Conservation (phyloP, 2,329 filamentous ascomycete species). For the Fusarium pseudonygamai region DNA sequence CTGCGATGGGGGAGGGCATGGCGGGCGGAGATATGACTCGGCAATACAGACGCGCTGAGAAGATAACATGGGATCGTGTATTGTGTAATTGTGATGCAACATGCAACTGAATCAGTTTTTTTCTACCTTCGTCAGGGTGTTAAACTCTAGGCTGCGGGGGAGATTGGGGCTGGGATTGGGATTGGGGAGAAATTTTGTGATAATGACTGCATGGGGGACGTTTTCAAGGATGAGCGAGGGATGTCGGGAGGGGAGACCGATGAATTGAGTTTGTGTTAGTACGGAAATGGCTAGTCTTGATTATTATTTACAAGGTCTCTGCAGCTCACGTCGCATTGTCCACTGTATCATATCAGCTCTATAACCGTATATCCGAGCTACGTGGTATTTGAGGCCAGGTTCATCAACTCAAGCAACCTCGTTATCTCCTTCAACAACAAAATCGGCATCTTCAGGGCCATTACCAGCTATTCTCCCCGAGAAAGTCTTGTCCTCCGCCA, state of each 20-base stretch:
- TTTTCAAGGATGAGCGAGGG: background rate
- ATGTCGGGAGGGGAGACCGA: background rate
- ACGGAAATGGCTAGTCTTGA: background rate
- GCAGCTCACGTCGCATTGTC: background rate
- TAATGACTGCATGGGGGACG: background rate
- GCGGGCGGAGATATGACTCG: background rate
- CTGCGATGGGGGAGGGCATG: constrained; percentile 15
- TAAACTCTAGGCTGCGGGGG: background rate
- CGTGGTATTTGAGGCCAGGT: background rate
- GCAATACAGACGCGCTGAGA: background rate
- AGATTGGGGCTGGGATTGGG: background rate
- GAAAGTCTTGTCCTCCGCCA: background rate
- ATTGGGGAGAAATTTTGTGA: background rate
- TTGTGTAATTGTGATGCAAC: background rate
- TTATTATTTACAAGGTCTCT: background rate
- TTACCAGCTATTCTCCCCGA: background rate
- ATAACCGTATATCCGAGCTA: background rate
- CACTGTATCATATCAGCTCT: too few species aligned
- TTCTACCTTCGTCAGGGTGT: background rate
- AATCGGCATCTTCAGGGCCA: background rate
- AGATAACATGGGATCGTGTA: background rate
- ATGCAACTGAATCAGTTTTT: background rate
- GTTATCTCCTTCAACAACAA: too few species aligned
- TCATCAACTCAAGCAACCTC: background rate
- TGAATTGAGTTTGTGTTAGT: background rate